phyloP scores from a whole-genome alignment of 164 flowering plant species.

The Sedum album region DNA sequence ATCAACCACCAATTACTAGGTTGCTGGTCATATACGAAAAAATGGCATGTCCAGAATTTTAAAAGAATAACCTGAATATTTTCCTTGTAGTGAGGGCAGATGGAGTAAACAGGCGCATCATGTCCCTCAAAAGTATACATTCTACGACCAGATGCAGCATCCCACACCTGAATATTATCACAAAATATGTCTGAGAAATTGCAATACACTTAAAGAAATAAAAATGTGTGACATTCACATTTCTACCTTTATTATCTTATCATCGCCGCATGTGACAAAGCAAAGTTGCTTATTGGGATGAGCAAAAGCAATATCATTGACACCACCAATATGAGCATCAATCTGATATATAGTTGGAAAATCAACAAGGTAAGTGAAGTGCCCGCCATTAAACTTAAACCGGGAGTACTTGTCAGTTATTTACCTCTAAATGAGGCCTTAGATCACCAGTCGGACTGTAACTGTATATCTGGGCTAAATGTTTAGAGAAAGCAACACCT shows the following conservation, averaged over 20 bases:
- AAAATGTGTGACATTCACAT: background rate
- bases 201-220: conserved; percentile 8
- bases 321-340: conserved; percentile 83
- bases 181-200: background rate
- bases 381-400: background rate
- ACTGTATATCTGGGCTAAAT: conserved; percentile 47
- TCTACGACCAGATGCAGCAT: conserved; percentile 44
- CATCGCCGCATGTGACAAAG: conserved; percentile 82
- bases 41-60: background rate
- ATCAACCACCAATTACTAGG: background rate
- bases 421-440: conserved; percentile 50
- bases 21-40: background rate
- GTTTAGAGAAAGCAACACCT: conserved; percentile 68
- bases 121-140: conserved; percentile 61
- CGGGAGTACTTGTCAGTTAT: background rate
- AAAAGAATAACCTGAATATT: conserved; percentile 40
- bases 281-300: conserved; percentile 78
- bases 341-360: conserved; percentile 17
- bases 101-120: conserved; percentile 68
- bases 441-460: conserved; percentile 42
- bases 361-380: conserved; percentile 3
- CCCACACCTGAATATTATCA: conserved; percentile 63
- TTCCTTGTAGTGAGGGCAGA: conserved; percentile 67
- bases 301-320: conserved; percentile 81
- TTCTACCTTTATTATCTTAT: conserved; percentile 68